A percentile compares a stretch with the other conserved stretches of the same genome.
Evolutionary conservation across 177 flowering plant genomes (phyloP).

Genomic region (Vitis hybrid): DNA sequence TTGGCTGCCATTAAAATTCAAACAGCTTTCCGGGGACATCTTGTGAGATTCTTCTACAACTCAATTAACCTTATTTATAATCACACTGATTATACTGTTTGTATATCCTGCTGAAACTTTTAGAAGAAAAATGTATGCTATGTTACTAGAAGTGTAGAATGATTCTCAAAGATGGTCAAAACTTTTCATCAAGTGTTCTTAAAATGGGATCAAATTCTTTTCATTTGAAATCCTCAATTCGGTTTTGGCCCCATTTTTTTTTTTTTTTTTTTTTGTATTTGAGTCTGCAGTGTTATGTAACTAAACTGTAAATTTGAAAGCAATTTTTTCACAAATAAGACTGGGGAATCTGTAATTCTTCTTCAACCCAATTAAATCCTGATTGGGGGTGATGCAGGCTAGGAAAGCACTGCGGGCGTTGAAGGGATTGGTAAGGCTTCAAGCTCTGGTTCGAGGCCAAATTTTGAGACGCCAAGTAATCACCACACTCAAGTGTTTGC

Average conservation of each 20-base stretch:
- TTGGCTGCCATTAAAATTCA: constrained; percentile 56
- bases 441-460: constrained; percentile 58
- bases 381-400: constrained; percentile 32
- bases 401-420: constrained; percentile 55
- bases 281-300: too few relatives aligned
- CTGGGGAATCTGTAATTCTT: background rate
- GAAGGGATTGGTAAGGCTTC: constrained; percentile 60
- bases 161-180: background rate
- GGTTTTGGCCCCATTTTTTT: background rate
- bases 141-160: background rate
- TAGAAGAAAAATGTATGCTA: background rate
- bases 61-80: background rate
- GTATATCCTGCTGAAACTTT: too few relatives aligned
- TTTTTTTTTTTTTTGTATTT: too few relatives aligned
- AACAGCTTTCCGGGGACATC: constrained; percentile 46
- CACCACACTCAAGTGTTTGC: constrained; percentile 17
- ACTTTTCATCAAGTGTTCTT: background rate
- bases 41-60: constrained; percentile 35
- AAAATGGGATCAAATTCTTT: background rate
- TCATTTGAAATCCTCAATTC: background rate
- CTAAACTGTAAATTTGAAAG: too few relatives aligned
- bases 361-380: background rate
- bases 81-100: background rate
- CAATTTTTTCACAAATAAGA: too few relatives aligned
- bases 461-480: constrained; percentile 38